Evolutionary conservation across 352 stramenopile species (phyloP).

Genomic region (Globisporangium radiosum): DNA sequence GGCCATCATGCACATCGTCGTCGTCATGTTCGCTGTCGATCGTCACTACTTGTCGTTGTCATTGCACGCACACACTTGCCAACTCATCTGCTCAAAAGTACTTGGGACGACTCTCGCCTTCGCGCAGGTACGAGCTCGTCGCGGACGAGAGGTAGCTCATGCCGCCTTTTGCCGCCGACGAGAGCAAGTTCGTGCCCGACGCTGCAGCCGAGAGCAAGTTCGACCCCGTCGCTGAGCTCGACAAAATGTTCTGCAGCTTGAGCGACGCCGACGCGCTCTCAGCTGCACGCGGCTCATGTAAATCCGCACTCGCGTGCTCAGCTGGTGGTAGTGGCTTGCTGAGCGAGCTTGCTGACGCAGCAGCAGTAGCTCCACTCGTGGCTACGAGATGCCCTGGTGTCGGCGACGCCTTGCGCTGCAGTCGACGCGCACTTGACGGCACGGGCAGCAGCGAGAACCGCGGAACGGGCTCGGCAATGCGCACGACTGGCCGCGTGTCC

Average conservation of each 20-base stretch:
- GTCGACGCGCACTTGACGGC: slow-evolving; percentile 42
- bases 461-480: slow-evolving; percentile 67
- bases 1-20: no score
- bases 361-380: slow-evolving; percentile 11
- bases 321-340: not conserved
- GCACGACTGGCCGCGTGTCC: slow-evolving; percentile 57
- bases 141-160: slow-evolving; percentile 80
- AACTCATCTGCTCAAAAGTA: slow-evolving; percentile 45
- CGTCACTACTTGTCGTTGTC: no score
- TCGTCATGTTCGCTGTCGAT: no score
- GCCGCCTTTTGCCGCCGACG: slow-evolving; percentile 69
- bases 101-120: slow-evolving; percentile 36
- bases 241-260: slow-evolving; percentile 66
- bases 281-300: slow-evolving; percentile 22
- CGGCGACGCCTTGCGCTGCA: slow-evolving; percentile 33
- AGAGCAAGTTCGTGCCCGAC: slow-evolving; percentile 54
- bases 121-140: slow-evolving; percentile 55
- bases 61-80: slow-evolving; percentile 1
- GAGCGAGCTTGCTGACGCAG: not conserved
- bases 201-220: slow-evolving; percentile 62
- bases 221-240: slow-evolving; percentile 44
- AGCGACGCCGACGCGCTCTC: slow-evolving; percentile 27
- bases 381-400: slow-evolving; percentile 4
- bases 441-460: slow-evolving; percentile 79
- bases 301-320: slow-evolving; percentile 20